phyloP scores from a whole-genome alignment of 331 rosid species.

The Quercus lobata region DNA sequence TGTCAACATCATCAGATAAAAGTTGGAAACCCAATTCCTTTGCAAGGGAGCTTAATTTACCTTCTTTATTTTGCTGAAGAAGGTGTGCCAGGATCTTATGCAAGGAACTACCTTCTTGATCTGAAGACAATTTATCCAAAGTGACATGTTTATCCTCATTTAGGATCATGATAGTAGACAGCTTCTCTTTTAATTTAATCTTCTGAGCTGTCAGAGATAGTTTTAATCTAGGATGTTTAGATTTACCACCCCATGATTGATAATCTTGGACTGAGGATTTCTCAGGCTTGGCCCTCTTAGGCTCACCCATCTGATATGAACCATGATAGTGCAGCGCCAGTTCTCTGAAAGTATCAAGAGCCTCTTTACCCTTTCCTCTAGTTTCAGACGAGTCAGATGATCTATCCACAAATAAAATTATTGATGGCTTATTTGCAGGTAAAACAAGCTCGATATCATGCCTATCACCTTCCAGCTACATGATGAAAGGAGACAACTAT shows the following conservation, averaged over 20 bases:
- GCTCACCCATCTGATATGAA: constrained; percentile 35
- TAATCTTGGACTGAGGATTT: constrained; percentile 30
- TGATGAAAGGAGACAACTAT: not conserved
- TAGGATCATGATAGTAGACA: constrained; percentile 53
- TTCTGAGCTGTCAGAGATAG: constrained; percentile 43
- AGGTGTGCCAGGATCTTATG: constrained; percentile 52
- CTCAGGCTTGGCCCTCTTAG: constrained; percentile 19
- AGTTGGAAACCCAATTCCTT: constrained; percentile 91
- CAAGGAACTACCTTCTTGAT: constrained; percentile 63
- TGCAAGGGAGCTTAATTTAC: constrained; percentile 77
- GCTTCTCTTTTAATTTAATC: constrained; percentile 54
- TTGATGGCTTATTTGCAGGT: constrained; percentile 74
- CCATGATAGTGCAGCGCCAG: constrained; percentile 53
- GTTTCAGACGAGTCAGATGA: constrained; percentile 56
- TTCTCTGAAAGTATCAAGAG: constrained; percentile 62
- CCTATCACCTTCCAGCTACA: constrained; percentile 75
- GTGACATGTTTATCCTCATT: constrained; percentile 64
- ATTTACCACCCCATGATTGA: constrained; percentile 33
- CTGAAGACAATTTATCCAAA: constrained; percentile 58
- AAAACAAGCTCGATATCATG: constrained; percentile 44
- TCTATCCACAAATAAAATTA: constrained; percentile 83
- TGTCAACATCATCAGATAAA: constrained; percentile 79
- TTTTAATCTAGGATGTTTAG: constrained; percentile 60
- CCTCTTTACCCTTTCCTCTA: constrained; percentile 56
- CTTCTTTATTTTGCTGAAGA: constrained; percentile 54